These are phyloP conservation scores for Nicotiana sylvestris DNA, from an alignment of 257 asterid species.

Conservation along the genomic window DNA sequence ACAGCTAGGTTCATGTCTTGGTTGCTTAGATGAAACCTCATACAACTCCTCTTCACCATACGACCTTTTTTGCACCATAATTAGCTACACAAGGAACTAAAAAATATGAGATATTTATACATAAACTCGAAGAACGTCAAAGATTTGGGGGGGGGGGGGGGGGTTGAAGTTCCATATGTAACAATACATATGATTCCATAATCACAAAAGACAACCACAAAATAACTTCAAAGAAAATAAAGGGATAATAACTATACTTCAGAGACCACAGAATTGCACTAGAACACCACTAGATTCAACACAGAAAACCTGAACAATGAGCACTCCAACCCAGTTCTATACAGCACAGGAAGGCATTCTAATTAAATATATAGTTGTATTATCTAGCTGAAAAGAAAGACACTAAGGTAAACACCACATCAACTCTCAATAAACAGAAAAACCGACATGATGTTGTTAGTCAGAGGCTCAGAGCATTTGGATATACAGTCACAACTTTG, in stretches of 20 bases:
- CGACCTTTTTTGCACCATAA: conserved; percentile 70
- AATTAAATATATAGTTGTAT: background rate
- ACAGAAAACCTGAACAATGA: background rate
- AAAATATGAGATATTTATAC: background rate
- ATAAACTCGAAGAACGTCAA: background rate
- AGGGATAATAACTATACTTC: background rate
- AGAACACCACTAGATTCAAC: background rate
- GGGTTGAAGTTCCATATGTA: background rate
- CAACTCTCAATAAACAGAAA: background rate
- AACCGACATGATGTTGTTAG: background rate
- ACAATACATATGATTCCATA: background rate
- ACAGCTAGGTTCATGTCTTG: conserved; percentile 36
- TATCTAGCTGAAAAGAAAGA: conserved; percentile 3
- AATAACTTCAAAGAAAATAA: background rate
- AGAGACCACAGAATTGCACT: background rate
- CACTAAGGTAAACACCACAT: background rate
- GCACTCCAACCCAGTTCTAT: background rate
- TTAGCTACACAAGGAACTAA: background rate
- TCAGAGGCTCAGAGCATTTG: background rate
- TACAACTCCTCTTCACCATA: conserved; percentile 45
- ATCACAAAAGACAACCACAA: background rate
- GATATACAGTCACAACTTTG: background rate
- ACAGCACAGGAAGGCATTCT: background rate
- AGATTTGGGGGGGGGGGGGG: too few species aligned
- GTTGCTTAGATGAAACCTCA: conserved; percentile 58